Conservation (phyloP, 2,329 filamentous ascomycete genomes). For the Colletotrichum tropicale region DNA sequence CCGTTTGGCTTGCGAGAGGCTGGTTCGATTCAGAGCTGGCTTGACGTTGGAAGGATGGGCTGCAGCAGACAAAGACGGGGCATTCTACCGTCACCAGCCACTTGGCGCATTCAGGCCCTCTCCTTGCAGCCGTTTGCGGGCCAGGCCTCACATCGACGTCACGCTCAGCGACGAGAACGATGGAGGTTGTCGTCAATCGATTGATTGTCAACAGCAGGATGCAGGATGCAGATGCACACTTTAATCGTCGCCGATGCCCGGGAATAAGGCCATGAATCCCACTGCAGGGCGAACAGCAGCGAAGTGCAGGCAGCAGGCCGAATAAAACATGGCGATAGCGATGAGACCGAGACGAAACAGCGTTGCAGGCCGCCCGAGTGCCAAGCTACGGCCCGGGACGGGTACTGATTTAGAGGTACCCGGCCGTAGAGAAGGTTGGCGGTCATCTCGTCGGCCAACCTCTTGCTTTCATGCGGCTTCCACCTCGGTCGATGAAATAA, state of each 20-base stretch:
- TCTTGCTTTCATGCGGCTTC: neutral
- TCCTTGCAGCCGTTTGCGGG: neutral
- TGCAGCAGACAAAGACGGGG: neutral
- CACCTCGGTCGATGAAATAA: neutral
- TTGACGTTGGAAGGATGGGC: neutral
- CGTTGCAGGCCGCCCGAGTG: neutral
- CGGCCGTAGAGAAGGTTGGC: neutral
- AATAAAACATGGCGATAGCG: neutral
- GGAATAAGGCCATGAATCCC: neutral
- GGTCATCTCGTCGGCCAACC: neutral
- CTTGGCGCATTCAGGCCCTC: neutral
- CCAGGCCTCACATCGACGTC: neutral
- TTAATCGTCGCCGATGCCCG: neutral
- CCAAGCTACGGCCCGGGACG: neutral
- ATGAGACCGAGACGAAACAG: conserved; percentile 10
- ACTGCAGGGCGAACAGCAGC: neutral
- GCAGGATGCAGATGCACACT: neutral
- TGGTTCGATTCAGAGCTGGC: neutral
- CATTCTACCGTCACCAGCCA: neutral
- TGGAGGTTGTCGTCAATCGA: neutral
- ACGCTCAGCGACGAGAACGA: neutral
- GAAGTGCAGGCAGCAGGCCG: neutral
- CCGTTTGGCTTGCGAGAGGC: neutral
- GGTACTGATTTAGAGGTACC: neutral
- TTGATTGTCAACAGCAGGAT: neutral